Base-by-base conservation (phyloP, 208 protist genomes). In the Acanthamoeba royreba region DNA sequence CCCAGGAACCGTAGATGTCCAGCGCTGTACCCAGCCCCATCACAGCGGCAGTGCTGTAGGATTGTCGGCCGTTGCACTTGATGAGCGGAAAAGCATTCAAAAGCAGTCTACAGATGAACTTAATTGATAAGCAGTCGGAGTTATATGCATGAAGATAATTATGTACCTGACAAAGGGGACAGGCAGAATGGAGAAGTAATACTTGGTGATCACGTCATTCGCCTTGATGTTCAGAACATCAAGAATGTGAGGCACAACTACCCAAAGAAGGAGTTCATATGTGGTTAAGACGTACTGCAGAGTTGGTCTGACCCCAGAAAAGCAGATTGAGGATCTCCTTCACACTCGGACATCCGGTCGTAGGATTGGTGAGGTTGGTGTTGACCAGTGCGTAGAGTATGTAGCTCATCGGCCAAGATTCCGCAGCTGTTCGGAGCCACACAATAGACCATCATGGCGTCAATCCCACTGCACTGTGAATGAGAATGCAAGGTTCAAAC, bases 351-450 rank as follows among this genome's bases (percentile, higher is more conserved):
- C 69, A 81, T 0, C 69, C 69, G 3, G 69, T 81, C 8, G 31
- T n/a, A 11, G 69, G 69, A 47, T 81, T 81, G 1, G 69, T 81
- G 3, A 81, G 38, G 19, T 81, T 81, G 69, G 69, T 28, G 19
- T 33, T 49, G 2, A 81, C 40, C 2, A 42, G 43, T 13, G 47
- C 69, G 69, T 81, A 81, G 69, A 81, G 69, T 17, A 81, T 4
- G 35, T 81, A 81, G 69, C 69, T 81, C 69, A 81, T 81, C 31
- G 69, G 69, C 69, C 69, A 81, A 33, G 69, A 81, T n/a, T 19
- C 69, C 35, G 31, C 11, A 33, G 43, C 69, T 81, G 40, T 22
- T n/a, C n/a, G n/a, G n/a, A n/a, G n/a, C n/a, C n/a, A n/a, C n/a
- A n/a, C n/a, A n/a, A n/a, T n/a, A n/a, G n/a, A n/a, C n/a, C n/a